These are phyloP conservation scores for Epichloe gansuensis DNA, from an alignment of 2,329 filamentous ascomycete species.

Conservation along the genomic window DNA sequence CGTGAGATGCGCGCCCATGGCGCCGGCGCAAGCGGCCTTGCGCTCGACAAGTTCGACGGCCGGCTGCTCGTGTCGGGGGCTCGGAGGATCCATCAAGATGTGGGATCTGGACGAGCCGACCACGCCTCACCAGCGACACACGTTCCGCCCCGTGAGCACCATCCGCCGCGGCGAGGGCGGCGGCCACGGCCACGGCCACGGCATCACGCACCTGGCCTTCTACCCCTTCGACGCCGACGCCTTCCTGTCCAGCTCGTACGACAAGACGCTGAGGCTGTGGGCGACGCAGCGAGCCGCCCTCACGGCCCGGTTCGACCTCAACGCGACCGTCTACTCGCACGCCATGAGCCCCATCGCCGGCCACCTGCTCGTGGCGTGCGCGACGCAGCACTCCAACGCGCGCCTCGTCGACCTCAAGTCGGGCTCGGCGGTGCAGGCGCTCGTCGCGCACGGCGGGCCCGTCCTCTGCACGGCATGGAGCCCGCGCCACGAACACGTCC, in stretches of 20 bases:
- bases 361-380: slow-evolving; percentile 73
- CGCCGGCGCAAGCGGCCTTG: slow-evolving; percentile 66
- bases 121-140: slow-evolving; percentile 31
- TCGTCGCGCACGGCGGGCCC: slow-evolving; percentile 56
- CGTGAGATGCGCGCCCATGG: slow-evolving; percentile 52
- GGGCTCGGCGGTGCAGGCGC: slow-evolving; percentile 57
- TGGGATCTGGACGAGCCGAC: slow-evolving; percentile 68
- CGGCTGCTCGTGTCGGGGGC: slow-evolving; percentile 70
- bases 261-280: slow-evolving; percentile 66
- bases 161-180: slow-evolving; percentile 31
- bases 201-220: slow-evolving; percentile 65
- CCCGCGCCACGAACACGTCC: slow-evolving; percentile 62
- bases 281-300: slow-evolving; percentile 48
- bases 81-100: slow-evolving; percentile 70
- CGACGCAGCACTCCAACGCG: slow-evolving; percentile 73
- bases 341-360: slow-evolving; percentile 61
- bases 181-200: slow-evolving; percentile 45
- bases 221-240: slow-evolving; percentile 67
- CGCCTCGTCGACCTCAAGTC: slow-evolving; percentile 79
- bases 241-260: slow-evolving; percentile 67
- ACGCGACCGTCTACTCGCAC: slow-evolving; percentile 62
- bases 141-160: slow-evolving; percentile 41
- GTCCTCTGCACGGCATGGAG: slow-evolving; percentile 69
- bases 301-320: slow-evolving; percentile 56
- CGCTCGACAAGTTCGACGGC: slow-evolving; percentile 73